A percentile compares a stretch with the other conserved stretches of the same genome.
These are phyloP conservation scores for Ophiostoma sp. DNA, from an alignment of 2,329 filamentous ascomycete genomes.

Conservation along the genomic window DNA sequence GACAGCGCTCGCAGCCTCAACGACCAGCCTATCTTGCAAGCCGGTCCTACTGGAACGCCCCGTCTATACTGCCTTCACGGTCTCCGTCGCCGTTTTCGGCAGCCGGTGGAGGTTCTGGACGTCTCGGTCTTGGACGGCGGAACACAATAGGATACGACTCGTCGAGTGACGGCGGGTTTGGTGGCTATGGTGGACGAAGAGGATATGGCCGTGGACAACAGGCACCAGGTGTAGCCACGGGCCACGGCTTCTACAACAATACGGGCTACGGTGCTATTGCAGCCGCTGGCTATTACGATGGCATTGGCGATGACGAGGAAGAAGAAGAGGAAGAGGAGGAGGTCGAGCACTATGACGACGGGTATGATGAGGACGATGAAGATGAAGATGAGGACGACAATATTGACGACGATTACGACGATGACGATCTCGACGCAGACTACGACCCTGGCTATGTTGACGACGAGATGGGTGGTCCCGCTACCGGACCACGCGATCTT, in stretches of 20 bases:
- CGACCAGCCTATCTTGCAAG: slow-evolving; percentile 5
- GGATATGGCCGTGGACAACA: neutral
- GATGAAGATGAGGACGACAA: slow-evolving; percentile 33
- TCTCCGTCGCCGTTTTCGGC: slow-evolving; percentile 22
- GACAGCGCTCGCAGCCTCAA: slow-evolving; percentile 1
- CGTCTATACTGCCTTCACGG: slow-evolving; percentile 19
- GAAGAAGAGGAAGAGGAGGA: slow-evolving; percentile 23
- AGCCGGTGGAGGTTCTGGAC: neutral
- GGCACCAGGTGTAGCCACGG: neutral
- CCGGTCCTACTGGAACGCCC: slow-evolving; percentile 20
- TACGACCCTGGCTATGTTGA: slow-evolving; percentile 4
- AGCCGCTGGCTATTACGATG: slow-evolving; percentile 23
- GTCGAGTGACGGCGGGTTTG: neutral
- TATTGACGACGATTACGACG: slow-evolving; percentile 6
- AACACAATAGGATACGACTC: neutral
- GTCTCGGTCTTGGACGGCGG: neutral
- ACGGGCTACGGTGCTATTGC: slow-evolving; percentile 25
- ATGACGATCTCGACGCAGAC: slow-evolving; percentile 13
- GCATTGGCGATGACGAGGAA: slow-evolving; percentile 22
- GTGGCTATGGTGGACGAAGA: neutral
- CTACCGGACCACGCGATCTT: neutral
- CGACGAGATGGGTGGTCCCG: neutral
- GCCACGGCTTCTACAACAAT: slow-evolving; percentile 25
- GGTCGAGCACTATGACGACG: slow-evolving; percentile 36
- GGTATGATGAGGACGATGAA: slow-evolving; percentile 36